phyloP scores from a whole-genome alignment of 768 basidiomycete genomes.

The Russula abietina region DNA sequence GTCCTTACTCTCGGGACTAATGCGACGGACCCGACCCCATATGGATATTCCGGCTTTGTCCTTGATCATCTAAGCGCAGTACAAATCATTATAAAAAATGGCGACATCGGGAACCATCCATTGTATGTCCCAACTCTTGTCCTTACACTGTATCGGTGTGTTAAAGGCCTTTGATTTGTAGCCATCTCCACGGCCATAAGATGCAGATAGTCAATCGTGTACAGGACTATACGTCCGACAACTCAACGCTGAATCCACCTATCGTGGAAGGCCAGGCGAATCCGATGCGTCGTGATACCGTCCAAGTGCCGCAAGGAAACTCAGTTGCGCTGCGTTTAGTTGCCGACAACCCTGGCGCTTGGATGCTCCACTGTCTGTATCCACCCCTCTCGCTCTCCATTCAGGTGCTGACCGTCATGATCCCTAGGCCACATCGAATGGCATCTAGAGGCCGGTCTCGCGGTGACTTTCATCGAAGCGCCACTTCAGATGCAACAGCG shows the following conservation, averaged over 20 bases:
- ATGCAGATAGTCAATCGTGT: slow-evolving; percentile 74
- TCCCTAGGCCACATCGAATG: slow-evolving; percentile 72
- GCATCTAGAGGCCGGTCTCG: slow-evolving; percentile 82
- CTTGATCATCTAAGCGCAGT: slow-evolving; percentile 70
- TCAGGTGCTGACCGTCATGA: slow-evolving; percentile 1
- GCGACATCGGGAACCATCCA: slow-evolving; percentile 72
- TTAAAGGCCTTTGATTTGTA: slow-evolving; percentile 28
- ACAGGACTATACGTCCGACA: slow-evolving; percentile 61
- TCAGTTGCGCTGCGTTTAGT: slow-evolving; percentile 71
- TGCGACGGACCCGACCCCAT: slow-evolving; percentile 59
- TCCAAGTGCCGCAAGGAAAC: slow-evolving; percentile 62
- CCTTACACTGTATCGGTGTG: slow-evolving; percentile 5
- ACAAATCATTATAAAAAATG: slow-evolving; percentile 70
- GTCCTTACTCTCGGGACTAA: slow-evolving; percentile 69
- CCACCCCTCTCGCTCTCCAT: neutral
- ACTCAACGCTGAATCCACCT: slow-evolving; percentile 75
- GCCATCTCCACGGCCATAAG: slow-evolving; percentile 90
- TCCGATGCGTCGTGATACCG: slow-evolving; percentile 88
- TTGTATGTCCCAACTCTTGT: slow-evolving; percentile 49
- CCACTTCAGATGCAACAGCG: slow-evolving; percentile 62
- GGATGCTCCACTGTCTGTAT: slow-evolving; percentile 74
- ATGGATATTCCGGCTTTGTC: slow-evolving; percentile 75
- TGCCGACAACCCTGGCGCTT: slow-evolving; percentile 91
- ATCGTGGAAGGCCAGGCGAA: slow-evolving; percentile 73
- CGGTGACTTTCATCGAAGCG: slow-evolving; percentile 78